Percentiles rank a stretch among this genome's conserved stretches.
These are phyloP conservation scores for Salix caprea DNA, from an alignment of 345 rosid species.

Conservation along the genomic window DNA sequence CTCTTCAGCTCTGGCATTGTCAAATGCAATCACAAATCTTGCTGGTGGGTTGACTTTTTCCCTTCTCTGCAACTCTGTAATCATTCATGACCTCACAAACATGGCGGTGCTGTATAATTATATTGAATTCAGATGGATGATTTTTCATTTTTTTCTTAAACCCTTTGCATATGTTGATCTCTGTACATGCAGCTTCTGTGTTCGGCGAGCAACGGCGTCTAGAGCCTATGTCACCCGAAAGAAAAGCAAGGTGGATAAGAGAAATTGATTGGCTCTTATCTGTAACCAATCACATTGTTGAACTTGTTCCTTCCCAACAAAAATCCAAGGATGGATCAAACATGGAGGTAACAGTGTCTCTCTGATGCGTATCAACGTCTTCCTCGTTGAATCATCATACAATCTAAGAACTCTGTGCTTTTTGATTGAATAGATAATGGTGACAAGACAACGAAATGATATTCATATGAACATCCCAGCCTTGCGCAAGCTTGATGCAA, in stretches of 20 bases:
- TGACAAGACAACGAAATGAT: slow-evolving; percentile 72
- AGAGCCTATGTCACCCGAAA: slow-evolving; percentile 39
- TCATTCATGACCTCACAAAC: background rate
- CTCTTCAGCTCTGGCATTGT: slow-evolving; percentile 43
- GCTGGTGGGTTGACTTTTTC: slow-evolving; percentile 24
- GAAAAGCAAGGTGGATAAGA: slow-evolving; percentile 40
- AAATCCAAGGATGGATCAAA: slow-evolving; percentile 28
- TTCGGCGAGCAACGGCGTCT: slow-evolving; percentile 39
- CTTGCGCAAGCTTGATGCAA: slow-evolving; percentile 80
- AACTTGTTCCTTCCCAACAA: slow-evolving; percentile 42
- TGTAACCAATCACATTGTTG: slow-evolving; percentile 39
- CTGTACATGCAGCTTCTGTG: slow-evolving; percentile 35
- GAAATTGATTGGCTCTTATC: slow-evolving; percentile 41
- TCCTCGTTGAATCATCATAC: too few species aligned
- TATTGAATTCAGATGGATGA: background rate
- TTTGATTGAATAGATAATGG: slow-evolving; percentile 59
- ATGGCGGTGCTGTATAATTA: background rate
- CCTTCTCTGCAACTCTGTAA: background rate
- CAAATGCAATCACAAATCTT: slow-evolving; percentile 47
- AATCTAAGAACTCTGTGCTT: background rate
- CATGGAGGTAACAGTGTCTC: slow-evolving; percentile 26
- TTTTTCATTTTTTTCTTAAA: background rate
- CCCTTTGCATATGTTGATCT: background rate
- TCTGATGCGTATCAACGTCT: background rate
- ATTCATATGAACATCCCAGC: slow-evolving; percentile 94